A percentile compares a stretch with the other conserved stretches of the same genome.
Conservation (phyloP, 139 green algal species). For the Helicosporidium sp. region DNA sequence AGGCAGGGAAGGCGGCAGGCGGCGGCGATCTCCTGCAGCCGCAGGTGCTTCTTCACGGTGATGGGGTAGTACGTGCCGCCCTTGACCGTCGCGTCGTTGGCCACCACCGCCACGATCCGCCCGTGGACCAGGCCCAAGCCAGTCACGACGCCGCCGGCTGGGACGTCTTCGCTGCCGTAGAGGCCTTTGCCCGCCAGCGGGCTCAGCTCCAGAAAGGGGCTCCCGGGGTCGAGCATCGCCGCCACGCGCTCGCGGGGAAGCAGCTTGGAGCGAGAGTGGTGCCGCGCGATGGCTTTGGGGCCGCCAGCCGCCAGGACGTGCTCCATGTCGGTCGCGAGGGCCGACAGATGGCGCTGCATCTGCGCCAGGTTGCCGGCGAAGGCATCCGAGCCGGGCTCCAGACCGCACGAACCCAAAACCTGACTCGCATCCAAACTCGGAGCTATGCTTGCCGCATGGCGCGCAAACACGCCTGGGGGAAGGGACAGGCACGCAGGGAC, state of each 20-base stretch:
- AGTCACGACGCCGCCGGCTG: constrained; percentile 68
- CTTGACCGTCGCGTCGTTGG: constrained; percentile 76
- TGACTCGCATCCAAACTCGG: constrained; percentile 4
- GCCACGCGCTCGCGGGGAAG: constrained; percentile 50
- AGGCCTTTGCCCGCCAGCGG: constrained; percentile 55
- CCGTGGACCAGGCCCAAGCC: constrained; percentile 65
- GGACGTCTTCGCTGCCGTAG: constrained; percentile 64
- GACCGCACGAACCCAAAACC: constrained; percentile 13
- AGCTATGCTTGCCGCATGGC: no score
- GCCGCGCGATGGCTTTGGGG: constrained; percentile 30
- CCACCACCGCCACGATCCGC: constrained; percentile 53
- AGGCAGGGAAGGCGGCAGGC: constrained; percentile 73
- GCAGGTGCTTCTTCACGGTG: constrained; percentile 48
- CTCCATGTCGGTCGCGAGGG: constrained; percentile 8
- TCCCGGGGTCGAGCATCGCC: constrained; percentile 50
- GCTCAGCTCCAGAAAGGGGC: constrained; percentile 67
- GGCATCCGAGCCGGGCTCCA: constrained; percentile 9
- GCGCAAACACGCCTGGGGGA: no score
- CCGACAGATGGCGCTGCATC: constrained; percentile 9
- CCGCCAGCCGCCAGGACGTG: constrained; percentile 25
- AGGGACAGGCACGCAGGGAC: no score
- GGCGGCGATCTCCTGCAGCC: constrained; percentile 66
- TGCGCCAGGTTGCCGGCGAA: constrained; percentile 9
- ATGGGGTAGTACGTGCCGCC: constrained; percentile 86
- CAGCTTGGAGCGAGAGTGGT: constrained; percentile 24